Conservation (phyloP, 768 basidiomycete species). For the Mycena galericulata region DNA sequence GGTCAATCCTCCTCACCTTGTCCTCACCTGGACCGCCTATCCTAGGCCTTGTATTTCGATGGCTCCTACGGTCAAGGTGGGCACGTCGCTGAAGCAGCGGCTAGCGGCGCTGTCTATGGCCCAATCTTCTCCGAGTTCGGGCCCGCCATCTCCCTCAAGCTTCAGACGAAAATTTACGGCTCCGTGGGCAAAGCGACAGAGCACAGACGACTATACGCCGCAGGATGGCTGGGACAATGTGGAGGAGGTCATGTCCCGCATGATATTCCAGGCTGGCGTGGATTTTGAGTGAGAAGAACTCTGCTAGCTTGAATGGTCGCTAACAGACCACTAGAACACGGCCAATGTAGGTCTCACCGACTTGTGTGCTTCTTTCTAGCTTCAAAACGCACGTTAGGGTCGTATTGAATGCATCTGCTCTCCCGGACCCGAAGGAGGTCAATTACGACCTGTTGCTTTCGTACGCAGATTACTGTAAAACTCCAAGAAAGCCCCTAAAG, state of each 20-base stretch:
- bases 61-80: conserved; percentile 30
- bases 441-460: conserved; percentile 82
- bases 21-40: background rate
- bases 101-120: conserved; percentile 28
- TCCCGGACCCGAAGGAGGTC: conserved; percentile 83
- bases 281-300: conserved; percentile 79
- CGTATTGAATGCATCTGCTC: conserved; percentile 82
- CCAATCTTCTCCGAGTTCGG: conserved; percentile 23
- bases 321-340: conserved; percentile 68
- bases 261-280: conserved; percentile 91
- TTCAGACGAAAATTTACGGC: conserved; percentile 32
- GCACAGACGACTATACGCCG: conserved; percentile 27
- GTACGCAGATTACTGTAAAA: conserved; percentile 51
- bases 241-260: conserved; percentile 72
- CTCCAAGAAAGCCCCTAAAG: conserved; percentile 26
- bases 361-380: conserved; percentile 17
- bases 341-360: conserved; percentile 73
- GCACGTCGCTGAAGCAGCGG: conserved; percentile 30
- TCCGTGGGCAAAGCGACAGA: conserved; percentile 31
- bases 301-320: conserved; percentile 9
- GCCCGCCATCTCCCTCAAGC: conserved; percentile 21
- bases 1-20: background rate
- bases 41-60: too few relatives aligned
- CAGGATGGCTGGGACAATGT: conserved; percentile 56
- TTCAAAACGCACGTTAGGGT: conserved; percentile 63